Conservation (phyloP, 768 basidiomycete species). For the Xerocomellus chrysenteron region DNA sequence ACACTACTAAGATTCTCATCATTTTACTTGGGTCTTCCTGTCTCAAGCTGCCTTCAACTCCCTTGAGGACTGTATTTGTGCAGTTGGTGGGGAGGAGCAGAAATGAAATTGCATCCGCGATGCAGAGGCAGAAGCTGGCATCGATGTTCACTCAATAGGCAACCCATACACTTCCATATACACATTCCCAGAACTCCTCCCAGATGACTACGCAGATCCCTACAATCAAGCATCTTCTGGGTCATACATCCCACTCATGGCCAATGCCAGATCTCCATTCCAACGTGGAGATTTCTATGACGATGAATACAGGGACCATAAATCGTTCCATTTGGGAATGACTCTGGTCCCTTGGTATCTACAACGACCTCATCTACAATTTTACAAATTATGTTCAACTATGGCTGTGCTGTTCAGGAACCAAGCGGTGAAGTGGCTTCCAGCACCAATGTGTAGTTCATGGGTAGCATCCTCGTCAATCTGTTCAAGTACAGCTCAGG, state of each 20-base stretch:
- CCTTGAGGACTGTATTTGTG: constrained; percentile 85
- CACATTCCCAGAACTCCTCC: background rate
- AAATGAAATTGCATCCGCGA: constrained; percentile 76
- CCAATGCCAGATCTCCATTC: no score
- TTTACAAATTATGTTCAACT: no score
- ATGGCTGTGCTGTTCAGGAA: no score
- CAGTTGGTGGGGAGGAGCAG: constrained; percentile 80
- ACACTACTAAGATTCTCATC: constrained; percentile 1
- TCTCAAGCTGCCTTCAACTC: constrained; percentile 48
- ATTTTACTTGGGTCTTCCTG: constrained; percentile 26
- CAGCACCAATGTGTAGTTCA: no score
- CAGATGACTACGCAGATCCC: constrained; percentile 36
- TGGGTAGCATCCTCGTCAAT: no score
- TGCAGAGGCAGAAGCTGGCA: constrained; percentile 68
- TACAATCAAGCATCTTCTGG: constrained; percentile 54
- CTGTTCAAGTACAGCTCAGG: no score
- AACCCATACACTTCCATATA: constrained; percentile 80
- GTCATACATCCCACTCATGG: constrained; percentile 57
- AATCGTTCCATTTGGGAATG: no score
- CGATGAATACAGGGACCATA: no score
- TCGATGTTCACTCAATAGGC: constrained; percentile 49
- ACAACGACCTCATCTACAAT: no score
- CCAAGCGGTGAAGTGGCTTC: no score
- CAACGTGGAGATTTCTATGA: no score
- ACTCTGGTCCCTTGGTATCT: no score